Percentiles rank a stretch among this genome's conserved stretches.
phyloP scores from a whole-genome alignment of 768 basidiomycete genomes.

The Suillus subluteus region DNA sequence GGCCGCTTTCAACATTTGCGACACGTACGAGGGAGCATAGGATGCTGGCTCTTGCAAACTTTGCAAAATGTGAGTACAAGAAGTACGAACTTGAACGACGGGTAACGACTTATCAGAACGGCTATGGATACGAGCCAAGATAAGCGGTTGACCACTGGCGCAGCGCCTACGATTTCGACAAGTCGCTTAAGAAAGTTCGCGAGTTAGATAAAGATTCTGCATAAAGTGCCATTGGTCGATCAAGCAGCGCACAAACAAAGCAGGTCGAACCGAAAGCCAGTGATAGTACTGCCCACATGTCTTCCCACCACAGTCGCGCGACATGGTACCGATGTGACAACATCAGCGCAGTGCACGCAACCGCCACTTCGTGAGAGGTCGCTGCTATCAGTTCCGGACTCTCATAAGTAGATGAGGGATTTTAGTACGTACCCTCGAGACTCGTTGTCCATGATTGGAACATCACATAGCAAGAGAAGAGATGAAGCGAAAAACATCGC shows the following conservation, averaged over 20 bases:
- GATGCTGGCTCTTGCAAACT: slow-evolving; percentile 22
- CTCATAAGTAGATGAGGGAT: not conserved
- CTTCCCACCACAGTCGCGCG: slow-evolving; percentile 32
- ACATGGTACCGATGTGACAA: slow-evolving; percentile 25
- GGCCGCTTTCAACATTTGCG: slow-evolving; percentile 14
- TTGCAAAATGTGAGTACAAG: too few relatives aligned
- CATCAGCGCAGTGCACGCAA: slow-evolving; percentile 27
- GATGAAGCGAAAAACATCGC: not conserved
- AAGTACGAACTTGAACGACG: too few relatives aligned
- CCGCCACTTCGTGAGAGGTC: slow-evolving; percentile 24
- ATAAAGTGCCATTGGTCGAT: slow-evolving; percentile 1
- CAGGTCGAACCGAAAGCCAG: slow-evolving; percentile 21
- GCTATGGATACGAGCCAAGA: slow-evolving; percentile 21
- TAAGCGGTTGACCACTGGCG: too few relatives aligned
- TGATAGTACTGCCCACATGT: slow-evolving; percentile 27
- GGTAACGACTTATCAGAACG: too few relatives aligned
- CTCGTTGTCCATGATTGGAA: not conserved
- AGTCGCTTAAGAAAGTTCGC: slow-evolving; percentile 7
- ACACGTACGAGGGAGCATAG: slow-evolving; percentile 27
- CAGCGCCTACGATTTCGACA: too few relatives aligned
- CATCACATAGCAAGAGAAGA: not conserved
- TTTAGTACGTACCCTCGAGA: not conserved
- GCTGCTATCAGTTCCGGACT: slow-evolving; percentile 16
- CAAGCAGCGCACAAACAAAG: slow-evolving; percentile 17
- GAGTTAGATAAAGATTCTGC: not conserved